These are phyloP conservation scores for Abortiporus biennis DNA, from an alignment of 1,284 basidiomycete genomes.

Conservation along the genomic window DNA sequence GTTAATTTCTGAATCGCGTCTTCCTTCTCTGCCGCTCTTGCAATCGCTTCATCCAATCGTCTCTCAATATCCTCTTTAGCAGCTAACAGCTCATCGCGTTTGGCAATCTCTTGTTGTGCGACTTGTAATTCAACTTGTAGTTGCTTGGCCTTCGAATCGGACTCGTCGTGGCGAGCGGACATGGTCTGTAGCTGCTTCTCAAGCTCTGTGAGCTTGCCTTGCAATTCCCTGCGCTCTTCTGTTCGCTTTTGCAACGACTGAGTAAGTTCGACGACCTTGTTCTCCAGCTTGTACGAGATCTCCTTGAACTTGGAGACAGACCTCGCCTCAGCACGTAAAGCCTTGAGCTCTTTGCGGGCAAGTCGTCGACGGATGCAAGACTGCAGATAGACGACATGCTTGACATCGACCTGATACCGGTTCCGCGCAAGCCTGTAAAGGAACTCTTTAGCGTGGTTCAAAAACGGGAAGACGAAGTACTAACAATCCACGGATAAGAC, in stretches of 20 bases:
- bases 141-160: constrained; percentile 73
- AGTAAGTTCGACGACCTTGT: constrained; percentile 99
- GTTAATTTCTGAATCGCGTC: constrained; percentile 77
- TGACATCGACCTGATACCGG: constrained; percentile 59
- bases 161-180: constrained; percentile 86
- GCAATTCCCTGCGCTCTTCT: constrained; percentile 87
- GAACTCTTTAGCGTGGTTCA: no score
- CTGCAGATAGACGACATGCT: constrained; percentile 81
- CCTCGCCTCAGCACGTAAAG: constrained; percentile 85
- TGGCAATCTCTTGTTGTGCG: constrained; percentile 69
- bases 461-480: no score
- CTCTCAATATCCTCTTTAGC: constrained; percentile 82
- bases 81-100: constrained; percentile 72
- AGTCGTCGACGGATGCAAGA: constrained; percentile 88
- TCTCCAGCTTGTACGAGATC: constrained; percentile 96
- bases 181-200: constrained; percentile 85
- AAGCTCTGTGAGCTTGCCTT: constrained; percentile 67
- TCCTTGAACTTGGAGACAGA: constrained; percentile 99
- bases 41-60: constrained; percentile 72
- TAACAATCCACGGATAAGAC: constrained; percentile 84
- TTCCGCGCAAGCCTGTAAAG: constrained; percentile 58
- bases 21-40: constrained; percentile 81
- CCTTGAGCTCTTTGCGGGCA: constrained; percentile 82
- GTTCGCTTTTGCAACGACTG: constrained; percentile 92
- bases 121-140: constrained; percentile 68